Evolutionary conservation across 768 basidiomycete genomes (phyloP).

Genomic region (Cyathus striatus): DNA sequence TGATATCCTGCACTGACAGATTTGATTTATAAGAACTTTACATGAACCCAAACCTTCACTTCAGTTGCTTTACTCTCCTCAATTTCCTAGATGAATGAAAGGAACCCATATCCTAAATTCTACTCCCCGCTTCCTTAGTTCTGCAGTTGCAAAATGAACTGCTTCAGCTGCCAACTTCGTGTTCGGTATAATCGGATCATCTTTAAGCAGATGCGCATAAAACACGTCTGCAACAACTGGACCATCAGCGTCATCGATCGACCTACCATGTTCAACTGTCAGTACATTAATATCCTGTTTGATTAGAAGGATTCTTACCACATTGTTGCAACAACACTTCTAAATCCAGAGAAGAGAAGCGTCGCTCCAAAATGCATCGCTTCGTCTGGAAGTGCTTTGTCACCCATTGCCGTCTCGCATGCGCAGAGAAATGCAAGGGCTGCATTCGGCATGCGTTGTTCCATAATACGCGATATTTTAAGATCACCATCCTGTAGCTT

Average conservation of each 20-base stretch:
- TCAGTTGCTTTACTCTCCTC: no score
- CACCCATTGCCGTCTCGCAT: background rate
- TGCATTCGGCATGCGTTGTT: background rate
- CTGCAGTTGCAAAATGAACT: background rate
- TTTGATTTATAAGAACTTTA: no score
- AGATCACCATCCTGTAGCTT: background rate
- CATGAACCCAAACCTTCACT: no score
- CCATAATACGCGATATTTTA: background rate
- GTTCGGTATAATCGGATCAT: background rate
- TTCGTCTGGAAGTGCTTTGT: background rate
- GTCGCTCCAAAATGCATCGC: background rate
- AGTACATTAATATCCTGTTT: background rate
- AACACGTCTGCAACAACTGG: background rate
- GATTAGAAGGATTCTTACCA: background rate
- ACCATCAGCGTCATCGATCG: background rate
- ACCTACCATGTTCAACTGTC: background rate
- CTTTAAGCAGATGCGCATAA: background rate
- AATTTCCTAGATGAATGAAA: background rate
- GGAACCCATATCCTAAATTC: background rate
- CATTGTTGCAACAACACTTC: background rate
- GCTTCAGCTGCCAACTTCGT: background rate
- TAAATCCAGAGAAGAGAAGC: background rate
- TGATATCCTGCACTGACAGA: no score
- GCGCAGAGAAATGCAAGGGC: background rate
- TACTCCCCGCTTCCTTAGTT: background rate